Percentiles rank a stretch among this genome's conserved stretches.
These are phyloP conservation scores for Podila clonocystis DNA, from an alignment of 192 early-diverging fungal genomes.

Conservation along the genomic window DNA sequence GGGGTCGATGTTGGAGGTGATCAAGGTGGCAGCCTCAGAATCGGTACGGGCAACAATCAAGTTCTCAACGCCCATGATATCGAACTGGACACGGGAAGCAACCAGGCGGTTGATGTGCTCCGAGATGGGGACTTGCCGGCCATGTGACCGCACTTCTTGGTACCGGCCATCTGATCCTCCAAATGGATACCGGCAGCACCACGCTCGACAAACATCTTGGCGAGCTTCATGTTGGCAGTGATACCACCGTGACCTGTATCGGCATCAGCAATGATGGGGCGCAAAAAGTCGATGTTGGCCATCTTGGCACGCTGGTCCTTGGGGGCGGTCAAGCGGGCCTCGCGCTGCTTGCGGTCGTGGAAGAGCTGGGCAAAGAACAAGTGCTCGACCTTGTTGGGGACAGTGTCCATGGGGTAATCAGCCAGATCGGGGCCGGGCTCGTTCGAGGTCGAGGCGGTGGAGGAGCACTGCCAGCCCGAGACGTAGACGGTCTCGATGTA, in stretches of 20 bases:
- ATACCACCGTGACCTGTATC: constrained; percentile 99
- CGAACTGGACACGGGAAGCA: constrained; percentile 94
- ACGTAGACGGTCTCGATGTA: constrained; percentile 98
- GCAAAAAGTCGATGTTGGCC: constrained; percentile 86
- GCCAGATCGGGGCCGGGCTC: constrained; percentile 98
- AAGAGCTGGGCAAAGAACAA: constrained; percentile 97
- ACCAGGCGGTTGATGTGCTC: constrained; percentile 98
- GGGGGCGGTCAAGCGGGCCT: constrained; percentile 81
- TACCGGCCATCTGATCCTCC: constrained; percentile 94
- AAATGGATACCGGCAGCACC: constrained; percentile 94
- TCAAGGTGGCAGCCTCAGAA: constrained; percentile 95
- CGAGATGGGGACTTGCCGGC: constrained; percentile 97
- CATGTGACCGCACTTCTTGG: constrained; percentile 99
- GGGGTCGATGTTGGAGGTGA: constrained; percentile 95
- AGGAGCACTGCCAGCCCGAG: constrained; percentile 98
- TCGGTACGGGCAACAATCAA: constrained; percentile 95
- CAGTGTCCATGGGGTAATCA: constrained; percentile 98
- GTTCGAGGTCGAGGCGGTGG: constrained; percentile 93
- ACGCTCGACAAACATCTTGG: constrained; percentile 98
- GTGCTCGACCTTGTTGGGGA: constrained; percentile 99
- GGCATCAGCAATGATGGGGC: constrained; percentile 97
- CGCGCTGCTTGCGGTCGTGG: constrained; percentile 97
- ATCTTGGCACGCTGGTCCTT: constrained; percentile 72
- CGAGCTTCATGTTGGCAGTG: constrained; percentile 96
- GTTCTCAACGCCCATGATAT: constrained; percentile 98